These are phyloP conservation scores for Ormosia semicastrata DNA, from an alignment of 306 rosid species.

Conservation along the genomic window DNA sequence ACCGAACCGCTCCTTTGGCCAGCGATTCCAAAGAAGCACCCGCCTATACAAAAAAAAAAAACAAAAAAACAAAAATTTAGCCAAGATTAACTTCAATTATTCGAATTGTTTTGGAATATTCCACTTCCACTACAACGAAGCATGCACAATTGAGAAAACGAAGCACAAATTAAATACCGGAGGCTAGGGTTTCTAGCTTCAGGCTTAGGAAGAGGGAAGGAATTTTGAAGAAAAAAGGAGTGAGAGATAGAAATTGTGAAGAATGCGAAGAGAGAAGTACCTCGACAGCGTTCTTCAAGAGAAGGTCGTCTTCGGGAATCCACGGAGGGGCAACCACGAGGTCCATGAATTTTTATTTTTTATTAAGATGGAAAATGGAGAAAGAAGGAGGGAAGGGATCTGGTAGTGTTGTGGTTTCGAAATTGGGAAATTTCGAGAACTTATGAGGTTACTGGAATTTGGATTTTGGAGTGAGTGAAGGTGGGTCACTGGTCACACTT, in stretches of 20 bases:
- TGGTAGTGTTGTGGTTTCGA: background rate
- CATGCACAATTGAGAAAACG: background rate
- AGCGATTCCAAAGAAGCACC: constrained; percentile 90
- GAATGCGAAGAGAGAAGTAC: constrained; percentile 27
- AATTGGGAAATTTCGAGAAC: background rate
- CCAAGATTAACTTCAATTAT: background rate
- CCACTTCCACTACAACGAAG: background rate
- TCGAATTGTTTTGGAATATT: background rate
- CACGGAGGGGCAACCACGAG: constrained; percentile 46
- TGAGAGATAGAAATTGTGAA: background rate
- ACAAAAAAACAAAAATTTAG: background rate
- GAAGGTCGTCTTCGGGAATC: constrained; percentile 75
- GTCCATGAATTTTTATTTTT: constrained; percentile 9
- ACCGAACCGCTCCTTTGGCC: constrained; percentile 82
- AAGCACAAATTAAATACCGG: background rate
- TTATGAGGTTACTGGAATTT: background rate
- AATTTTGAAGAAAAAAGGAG: background rate
- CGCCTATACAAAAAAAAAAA: constrained; percentile 31
- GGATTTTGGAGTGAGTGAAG: background rate
- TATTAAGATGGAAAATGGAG: background rate
- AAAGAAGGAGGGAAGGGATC: background rate
- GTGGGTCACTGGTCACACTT: background rate
- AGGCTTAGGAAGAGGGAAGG: background rate
- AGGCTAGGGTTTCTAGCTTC: constrained; percentile 29
- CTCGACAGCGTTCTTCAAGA: constrained; percentile 78